phyloP scores from a whole-genome alignment of 371 early-diverging fungal species.

The Mortierella sp. region DNA sequence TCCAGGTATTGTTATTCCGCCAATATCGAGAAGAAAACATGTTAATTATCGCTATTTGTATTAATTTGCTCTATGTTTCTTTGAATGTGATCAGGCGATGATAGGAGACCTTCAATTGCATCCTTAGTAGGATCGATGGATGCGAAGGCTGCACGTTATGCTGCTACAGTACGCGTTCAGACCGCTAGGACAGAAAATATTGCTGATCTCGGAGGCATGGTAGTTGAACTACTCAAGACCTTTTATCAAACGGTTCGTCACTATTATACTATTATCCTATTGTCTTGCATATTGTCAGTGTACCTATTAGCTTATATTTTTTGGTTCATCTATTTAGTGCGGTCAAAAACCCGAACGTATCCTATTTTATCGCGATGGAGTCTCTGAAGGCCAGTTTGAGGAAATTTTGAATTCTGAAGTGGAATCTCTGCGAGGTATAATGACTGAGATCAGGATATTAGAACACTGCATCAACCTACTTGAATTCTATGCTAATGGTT shows the following conservation, averaged over 20 bases:
- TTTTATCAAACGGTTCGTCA: constrained; percentile 55
- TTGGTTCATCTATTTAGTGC: constrained; percentile 10
- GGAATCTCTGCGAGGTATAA: constrained; percentile 78
- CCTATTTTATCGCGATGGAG: constrained; percentile 85
- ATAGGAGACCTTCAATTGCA: constrained; percentile 80
- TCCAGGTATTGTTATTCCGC: constrained; percentile 66
- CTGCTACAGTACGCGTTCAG: constrained; percentile 76
- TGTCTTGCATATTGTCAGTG: neutral
- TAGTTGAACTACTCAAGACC: constrained; percentile 72
- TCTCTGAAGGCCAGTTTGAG: constrained; percentile 83
- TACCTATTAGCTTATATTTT: neutral
- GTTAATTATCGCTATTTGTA: no score
- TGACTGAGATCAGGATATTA: constrained; percentile 4
- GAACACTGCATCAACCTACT: no score
- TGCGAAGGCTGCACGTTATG: constrained; percentile 75
- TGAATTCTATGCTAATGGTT: constrained; percentile 81
- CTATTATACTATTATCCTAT: neutral
- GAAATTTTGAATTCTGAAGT: constrained; percentile 66
- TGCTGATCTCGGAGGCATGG: constrained; percentile 71
- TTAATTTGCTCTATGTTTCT: neutral
- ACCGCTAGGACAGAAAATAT: constrained; percentile 78
- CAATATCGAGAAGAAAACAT: no score
- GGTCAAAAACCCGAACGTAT: constrained; percentile 77
- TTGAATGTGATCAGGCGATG: constrained; percentile 47
- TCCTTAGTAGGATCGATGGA: constrained; percentile 88